Base-by-base conservation (phyloP, 2,329 filamentous ascomycete species). In the Epichloe bromicola region DNA sequence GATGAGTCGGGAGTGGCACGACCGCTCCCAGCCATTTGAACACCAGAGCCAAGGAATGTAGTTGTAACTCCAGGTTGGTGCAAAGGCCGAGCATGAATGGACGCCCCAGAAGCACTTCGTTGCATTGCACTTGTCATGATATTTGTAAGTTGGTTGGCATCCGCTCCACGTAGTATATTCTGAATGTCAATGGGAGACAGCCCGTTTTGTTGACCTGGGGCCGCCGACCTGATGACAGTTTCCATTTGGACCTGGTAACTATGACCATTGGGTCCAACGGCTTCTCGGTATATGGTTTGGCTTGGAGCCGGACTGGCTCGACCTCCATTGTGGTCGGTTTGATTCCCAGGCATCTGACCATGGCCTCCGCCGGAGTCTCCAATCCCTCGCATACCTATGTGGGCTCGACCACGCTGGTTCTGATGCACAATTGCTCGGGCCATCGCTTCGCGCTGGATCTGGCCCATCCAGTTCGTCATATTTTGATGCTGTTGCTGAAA, bases 61-160 rank as follows among this genome's bases (percentile, higher is more conserved):
- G 69, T 69, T 2, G 72, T 72, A 26, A 72, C 67, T 14, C 71
- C 72, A 15, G 71, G 68, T 38, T 67, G 67, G 6, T 56, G 57
- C 47, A 65, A 46, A 5, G 60, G 53, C 2, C 66, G 63, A n/a
- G 53, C 60, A 46, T 66, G 63, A 47, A 74, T 58, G 5, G 74
- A 74, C 4, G 70, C 67, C 41, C 65, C 70, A 3, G 74, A 75
- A 37, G 71, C 67, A 57, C 71, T 78, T 50, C 74, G 68, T 42
- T 75, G 73, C 71, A 78, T 74, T 37, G 74, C 71, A 55, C 68
- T 71, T 5, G 71, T 66, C 65, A 75, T 73, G 46, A 72, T 71
- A 48, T 68, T 67, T 2, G 71, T 67, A 3, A 71, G 70, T 55
- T 74, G 69, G 36, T 61, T 66, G 23, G 69, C 65, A 58, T 78